Percentiles rank a stretch among this genome's conserved stretches.
Evolutionary conservation across 192 early-diverging fungal species (phyloP).

Genomic region (Coemansia sp.): DNA sequence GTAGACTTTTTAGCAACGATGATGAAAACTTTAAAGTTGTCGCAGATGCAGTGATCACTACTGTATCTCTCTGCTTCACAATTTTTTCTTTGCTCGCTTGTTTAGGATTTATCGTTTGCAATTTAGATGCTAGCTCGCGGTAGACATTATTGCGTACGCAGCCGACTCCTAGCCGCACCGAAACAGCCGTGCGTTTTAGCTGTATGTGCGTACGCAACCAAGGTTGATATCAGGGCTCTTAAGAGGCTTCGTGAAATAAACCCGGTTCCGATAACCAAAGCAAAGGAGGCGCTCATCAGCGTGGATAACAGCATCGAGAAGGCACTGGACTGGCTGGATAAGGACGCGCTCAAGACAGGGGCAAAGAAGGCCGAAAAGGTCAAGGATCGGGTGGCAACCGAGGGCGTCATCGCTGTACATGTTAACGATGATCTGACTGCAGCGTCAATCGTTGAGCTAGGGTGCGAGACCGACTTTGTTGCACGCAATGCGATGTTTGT

Average conservation of each 20-base stretch:
- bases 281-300: constrained; percentile 79
- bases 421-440: constrained; percentile 43
- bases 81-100: too few relatives aligned
- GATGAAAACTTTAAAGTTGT: too few relatives aligned
- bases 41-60: too few relatives aligned
- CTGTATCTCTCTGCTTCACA: too few relatives aligned
- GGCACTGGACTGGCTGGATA: constrained; percentile 80
- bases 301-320: constrained; percentile 69
- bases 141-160: neutral
- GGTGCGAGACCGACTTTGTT: constrained; percentile 96
- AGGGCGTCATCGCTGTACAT: constrained; percentile 69
- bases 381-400: constrained; percentile 68
- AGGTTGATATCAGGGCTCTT: constrained; percentile 62
- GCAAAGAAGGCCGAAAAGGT: constrained; percentile 83
- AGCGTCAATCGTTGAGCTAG: constrained; percentile 70
- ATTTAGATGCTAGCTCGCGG: neutral
- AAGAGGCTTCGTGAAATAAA: constrained; percentile 77
- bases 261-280: constrained; percentile 76
- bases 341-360: constrained; percentile 69
- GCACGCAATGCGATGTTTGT: constrained; percentile 79
- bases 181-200: neutral
- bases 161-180: neutral
- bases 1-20: too few relatives aligned
- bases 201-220: constrained; percentile 33
- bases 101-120: too few relatives aligned